Base-by-base conservation (phyloP, 495 filamentous ascomycete genomes). In the Neurospora sp. region DNA sequence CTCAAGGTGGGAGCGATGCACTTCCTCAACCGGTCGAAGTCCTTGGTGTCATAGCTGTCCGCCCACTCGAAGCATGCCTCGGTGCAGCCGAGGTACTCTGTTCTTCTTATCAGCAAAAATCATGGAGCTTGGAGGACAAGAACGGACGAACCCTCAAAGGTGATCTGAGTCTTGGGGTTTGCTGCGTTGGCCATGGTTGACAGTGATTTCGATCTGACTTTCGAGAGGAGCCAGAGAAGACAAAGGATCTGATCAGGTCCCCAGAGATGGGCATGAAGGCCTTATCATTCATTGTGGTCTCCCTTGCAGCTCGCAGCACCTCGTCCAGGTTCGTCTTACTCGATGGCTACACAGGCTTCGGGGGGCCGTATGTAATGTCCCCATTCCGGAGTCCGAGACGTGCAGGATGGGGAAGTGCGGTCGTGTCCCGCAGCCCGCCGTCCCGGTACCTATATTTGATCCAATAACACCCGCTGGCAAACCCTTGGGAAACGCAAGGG, bases 11-110 rank as follows among this genome's bases (percentile, higher is more conserved):
- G 91, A 27, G 92, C 92, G 71, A 94, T 90, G 84, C 90, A 92
- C 72, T 87, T 87, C 41, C 83, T 80, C 35, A 94, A 86, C 38
- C 91, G 89, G 8, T 86, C 83, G 91, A 92, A 94, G 86, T 94
- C 90, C 86, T 91, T 94, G 77, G 85, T 86, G 82, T 94, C 92
- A 80, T 94, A 94, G 85, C 90, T 92, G 76, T 94, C 92, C 0
- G 90, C 91, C 92, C 92, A 94, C 74, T 94, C 90, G 80, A 91
- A 92, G 68, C 83, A 73, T 37, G 86, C 84, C 74, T 87, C 82
- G 42, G 76, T 83, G 40, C 84, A 76, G 44, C 84, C 87, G 78
- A 88, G 85, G 79, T 83, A 88, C 40, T 89, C 86, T 82, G 79
- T 48, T 31, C 9, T 20, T 37, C 7, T 38, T 22, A 48, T 79